Evolutionary conservation across 352 stramenopile species (phyloP), one percentile per base, ranked within the genome.

Genomic region (Phytophthora kernoviae): DNA sequence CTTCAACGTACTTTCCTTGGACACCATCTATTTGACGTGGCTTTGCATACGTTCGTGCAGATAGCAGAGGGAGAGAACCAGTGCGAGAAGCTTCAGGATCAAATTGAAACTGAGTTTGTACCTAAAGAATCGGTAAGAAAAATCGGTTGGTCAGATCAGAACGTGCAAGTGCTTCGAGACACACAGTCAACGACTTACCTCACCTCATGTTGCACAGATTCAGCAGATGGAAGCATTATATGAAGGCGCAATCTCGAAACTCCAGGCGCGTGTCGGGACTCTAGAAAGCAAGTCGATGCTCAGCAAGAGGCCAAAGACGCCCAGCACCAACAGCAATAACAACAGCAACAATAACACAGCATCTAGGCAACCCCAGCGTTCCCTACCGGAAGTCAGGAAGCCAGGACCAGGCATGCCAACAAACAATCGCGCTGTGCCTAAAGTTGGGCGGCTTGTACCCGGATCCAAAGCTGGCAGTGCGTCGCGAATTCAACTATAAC

Each of bases 191-290:
- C 21, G 30, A 36, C 22, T 53, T 5, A 49, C n/a, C 18, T 5
- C 46, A 11, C 3, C 42, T 30, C 21, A 41, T 30, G 17, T 18
- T 45, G 20, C 37, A 14, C 39, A 91, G 79, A 84, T 90, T 43
- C 77, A 78, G 44, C 71, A 90, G 34, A 91, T 91, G 82, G 82
- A 91, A 52, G 40, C 50, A n/a, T 32, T 90, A 21, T 92, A 92
- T 21, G 76, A 89, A 64, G 67, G 77, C 20, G 82, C 80, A 0
- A 89, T 92, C 24, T 71, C 78, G 1, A 92, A 92, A 67, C 73
- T 92, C 15, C 82, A 92, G 36, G 59, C 72, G 12, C 78, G 82
- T 21, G 82, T 90, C 27, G 80, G 74, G 6, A 78, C 62, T 27
- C 64, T 92, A 1, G 82, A 92, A 46, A 73, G 30, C 32, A 85